These are phyloP conservation scores for Glycine tomentella DNA, from an alignment of 306 rosid species.

Conservation along the genomic window DNA sequence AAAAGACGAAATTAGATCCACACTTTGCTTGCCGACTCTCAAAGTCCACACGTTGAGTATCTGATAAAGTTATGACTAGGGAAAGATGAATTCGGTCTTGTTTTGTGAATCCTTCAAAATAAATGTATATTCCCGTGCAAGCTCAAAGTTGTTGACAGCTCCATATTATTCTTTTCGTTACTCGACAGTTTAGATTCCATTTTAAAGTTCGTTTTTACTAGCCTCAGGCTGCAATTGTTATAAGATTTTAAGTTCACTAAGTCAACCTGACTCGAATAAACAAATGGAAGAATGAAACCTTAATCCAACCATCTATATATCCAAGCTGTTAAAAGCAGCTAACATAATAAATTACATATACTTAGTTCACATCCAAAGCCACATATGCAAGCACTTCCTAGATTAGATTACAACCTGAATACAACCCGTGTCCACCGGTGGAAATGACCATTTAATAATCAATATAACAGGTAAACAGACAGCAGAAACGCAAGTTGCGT, in stretches of 20 bases:
- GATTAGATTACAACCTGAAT: slow-evolving; percentile 58
- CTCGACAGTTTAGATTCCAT: slow-evolving; percentile 21
- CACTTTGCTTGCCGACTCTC: slow-evolving; percentile 31
- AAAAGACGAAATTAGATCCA: slow-evolving; percentile 56
- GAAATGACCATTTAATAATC: slow-evolving; percentile 46
- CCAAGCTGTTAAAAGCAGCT: slow-evolving; percentile 52
- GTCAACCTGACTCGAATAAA: slow-evolving; percentile 34
- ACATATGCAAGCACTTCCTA: slow-evolving; percentile 49
- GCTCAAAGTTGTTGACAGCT: slow-evolving; percentile 39
- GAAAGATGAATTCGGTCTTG: slow-evolving; percentile 21
- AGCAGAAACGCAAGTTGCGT: slow-evolving; percentile 27
- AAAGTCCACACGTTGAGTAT: slow-evolving; percentile 49
- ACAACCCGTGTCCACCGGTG: slow-evolving; percentile 44
- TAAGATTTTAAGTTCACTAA: not conserved
- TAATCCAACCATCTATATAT: slow-evolving; percentile 33
- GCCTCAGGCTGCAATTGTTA: slow-evolving; percentile 7
- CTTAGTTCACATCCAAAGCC: slow-evolving; percentile 48
- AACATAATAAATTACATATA: slow-evolving; percentile 54
- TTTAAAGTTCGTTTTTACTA: not conserved
- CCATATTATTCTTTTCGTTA: too few relatives aligned
- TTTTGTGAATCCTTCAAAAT: slow-evolving; percentile 31
- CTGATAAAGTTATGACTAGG: slow-evolving; percentile 44
- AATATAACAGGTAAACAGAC: slow-evolving; percentile 53
- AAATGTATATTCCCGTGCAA: slow-evolving; percentile 29
- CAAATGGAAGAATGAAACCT: slow-evolving; percentile 36